These are phyloP conservation scores for Persicaria maculosa DNA, from an alignment of 148 eudicot species.

Conservation along the genomic window DNA sequence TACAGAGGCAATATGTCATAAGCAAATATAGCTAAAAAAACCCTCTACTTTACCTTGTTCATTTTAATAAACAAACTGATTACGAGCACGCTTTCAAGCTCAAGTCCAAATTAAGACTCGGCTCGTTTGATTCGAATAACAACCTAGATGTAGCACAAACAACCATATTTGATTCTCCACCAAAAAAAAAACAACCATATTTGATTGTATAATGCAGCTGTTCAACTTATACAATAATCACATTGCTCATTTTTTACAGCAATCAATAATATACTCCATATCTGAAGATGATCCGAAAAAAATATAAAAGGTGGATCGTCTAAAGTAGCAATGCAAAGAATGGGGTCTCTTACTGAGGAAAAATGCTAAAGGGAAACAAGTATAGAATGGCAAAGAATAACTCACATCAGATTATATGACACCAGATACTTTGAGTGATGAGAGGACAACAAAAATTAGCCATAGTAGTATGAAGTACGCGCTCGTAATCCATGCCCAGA, in stretches of 20 bases:
- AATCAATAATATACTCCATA: too few species aligned
- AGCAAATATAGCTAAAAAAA: too few species aligned
- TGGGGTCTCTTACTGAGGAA: background rate
- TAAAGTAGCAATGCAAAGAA: background rate
- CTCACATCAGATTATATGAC: constrained; percentile 24
- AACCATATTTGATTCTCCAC: too few species aligned
- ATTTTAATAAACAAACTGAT: too few species aligned
- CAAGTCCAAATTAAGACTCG: too few species aligned
- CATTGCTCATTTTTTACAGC: too few species aligned
- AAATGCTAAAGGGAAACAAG: background rate
- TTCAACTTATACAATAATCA: too few species aligned
- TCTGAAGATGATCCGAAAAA: background rate
- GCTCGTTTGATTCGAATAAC: background rate
- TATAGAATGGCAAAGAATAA: background rate
- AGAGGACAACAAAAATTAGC: constrained; percentile 66
- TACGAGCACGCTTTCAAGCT: too few species aligned
- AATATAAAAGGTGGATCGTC: background rate
- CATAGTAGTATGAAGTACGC: constrained; percentile 64
- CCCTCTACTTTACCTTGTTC: too few species aligned
- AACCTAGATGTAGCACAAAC: background rate
- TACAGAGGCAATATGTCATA: too few species aligned
- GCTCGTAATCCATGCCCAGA: constrained; percentile 83
- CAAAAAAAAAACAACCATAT: too few species aligned
- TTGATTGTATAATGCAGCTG: background rate
- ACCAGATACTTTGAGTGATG: constrained; percentile 68